Conservation (phyloP, 176 grass and related monocot species). For the Cymbopogon citratus region DNA sequence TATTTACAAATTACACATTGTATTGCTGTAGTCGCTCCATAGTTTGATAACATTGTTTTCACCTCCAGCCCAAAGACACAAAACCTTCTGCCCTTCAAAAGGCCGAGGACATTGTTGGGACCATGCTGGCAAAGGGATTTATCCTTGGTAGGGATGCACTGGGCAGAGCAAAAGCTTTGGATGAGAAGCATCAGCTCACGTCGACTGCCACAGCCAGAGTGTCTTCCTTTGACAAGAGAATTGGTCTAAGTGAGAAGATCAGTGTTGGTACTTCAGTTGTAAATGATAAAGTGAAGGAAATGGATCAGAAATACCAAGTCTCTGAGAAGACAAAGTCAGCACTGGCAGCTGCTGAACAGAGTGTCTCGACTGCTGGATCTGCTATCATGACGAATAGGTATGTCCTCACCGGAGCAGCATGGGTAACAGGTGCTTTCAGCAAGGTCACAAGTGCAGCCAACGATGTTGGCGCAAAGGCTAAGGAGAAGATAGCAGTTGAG, state of each 20-base stretch:
- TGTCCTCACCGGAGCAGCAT: conserved; percentile 73
- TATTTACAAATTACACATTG: not conserved
- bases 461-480: conserved; percentile 41
- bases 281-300: conserved; percentile 78
- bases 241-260: conserved; percentile 82
- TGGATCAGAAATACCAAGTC: conserved; percentile 90
- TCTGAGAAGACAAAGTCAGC: conserved; percentile 80
- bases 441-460: conserved; percentile 42
- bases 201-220: conserved; percentile 73
- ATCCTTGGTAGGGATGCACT: conserved; percentile 80
- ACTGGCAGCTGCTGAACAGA: conserved; percentile 68
- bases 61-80: conserved; percentile 39
- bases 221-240: conserved; percentile 74
- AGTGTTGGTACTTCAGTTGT: conserved; percentile 54
- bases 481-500: conserved; percentile 59
- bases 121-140: conserved; percentile 85
- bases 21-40: not conserved
- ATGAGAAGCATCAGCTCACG: conserved; percentile 79
- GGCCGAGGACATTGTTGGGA: conserved; percentile 67
- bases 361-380: conserved; percentile 71
- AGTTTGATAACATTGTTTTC: conserved; percentile 8
- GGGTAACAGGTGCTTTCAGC: conserved; percentile 76
- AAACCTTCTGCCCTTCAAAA: conserved; percentile 59
- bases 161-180: conserved; percentile 66
- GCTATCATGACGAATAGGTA: conserved; percentile 88